A percentile compares a stretch with the other conserved stretches of the same genome.
Evolutionary conservation across 805 yeast genomes (phyloP).

Genomic region (Dipodascopsis uninucleata): DNA sequence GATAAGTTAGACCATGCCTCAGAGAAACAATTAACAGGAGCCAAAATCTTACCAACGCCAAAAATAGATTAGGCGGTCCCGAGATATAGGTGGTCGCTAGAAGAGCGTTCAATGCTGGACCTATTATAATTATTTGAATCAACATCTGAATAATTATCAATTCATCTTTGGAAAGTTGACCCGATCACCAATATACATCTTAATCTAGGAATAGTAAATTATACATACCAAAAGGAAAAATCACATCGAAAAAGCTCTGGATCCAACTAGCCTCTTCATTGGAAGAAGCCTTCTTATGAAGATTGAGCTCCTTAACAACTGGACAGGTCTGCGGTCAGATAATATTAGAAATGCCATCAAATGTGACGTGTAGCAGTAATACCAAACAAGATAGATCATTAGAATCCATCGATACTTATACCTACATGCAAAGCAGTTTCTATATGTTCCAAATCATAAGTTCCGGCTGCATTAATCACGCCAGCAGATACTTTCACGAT

Average conservation of each 20-base stretch:
- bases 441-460: constrained; percentile 17
- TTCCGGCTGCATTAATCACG: constrained; percentile 16
- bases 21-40: not conserved
- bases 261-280: constrained; percentile 32
- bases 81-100: constrained; percentile 63
- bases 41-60: constrained; percentile 38
- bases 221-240: constrained; percentile 34
- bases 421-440: constrained; percentile 14
- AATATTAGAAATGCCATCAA: constrained; percentile 3
- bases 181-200: no score
- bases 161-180: no score
- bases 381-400: no score
- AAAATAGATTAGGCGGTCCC: constrained; percentile 57
- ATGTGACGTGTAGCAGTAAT: not conserved
- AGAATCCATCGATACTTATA: no score
- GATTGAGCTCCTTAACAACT: constrained; percentile 43
- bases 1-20: not conserved
- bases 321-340: constrained; percentile 37
- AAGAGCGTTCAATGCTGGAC: constrained; percentile 61
- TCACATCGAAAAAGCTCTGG: constrained; percentile 41
- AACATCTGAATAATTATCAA: no score
- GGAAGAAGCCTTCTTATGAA: constrained; percentile 23
- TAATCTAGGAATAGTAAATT: not conserved
- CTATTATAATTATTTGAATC: constrained; percentile 32
- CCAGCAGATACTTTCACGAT: no score